Conservation (phyloP, 495 filamentous ascomycete species). For the Rusavskia elegans region DNA sequence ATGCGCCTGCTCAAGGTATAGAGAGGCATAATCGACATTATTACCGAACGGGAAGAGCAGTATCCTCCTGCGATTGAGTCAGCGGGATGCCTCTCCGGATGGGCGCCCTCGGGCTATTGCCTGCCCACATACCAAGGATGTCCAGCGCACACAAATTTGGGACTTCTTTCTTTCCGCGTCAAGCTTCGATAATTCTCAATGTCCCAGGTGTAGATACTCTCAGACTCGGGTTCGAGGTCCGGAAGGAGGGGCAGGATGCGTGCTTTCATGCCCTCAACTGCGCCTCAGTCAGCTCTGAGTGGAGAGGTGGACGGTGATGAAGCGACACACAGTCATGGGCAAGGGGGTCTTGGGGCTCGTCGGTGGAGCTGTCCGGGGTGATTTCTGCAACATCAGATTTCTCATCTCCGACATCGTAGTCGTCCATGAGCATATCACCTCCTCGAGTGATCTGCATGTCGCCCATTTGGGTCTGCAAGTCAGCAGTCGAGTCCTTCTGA, state of each 20-base stretch:
- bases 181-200: constrained; percentile 66
- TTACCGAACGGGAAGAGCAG: constrained; percentile 94
- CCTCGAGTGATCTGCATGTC: constrained; percentile 56
- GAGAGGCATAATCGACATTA: constrained; percentile 75
- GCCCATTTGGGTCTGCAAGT: constrained; percentile 18
- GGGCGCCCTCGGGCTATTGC: neutral
- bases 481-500: constrained; percentile 11
- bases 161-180: constrained; percentile 67
- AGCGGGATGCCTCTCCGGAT: neutral
- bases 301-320: neutral
- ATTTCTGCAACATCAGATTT: constrained; percentile 77
- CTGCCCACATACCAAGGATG: constrained; percentile 58
- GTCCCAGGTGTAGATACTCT: constrained; percentile 66
- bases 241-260: constrained; percentile 54
- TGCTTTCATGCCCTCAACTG: constrained; percentile 75
- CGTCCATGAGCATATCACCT: constrained; percentile 53
- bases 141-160: constrained; percentile 70
- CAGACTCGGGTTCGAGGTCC: constrained; percentile 55
- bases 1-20: constrained; percentile 93
- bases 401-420: constrained; percentile 50
- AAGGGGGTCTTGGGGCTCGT: constrained; percentile 34
- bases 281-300: constrained; percentile 7
- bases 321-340: constrained; percentile 57
- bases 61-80: constrained; percentile 26
- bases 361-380: constrained; percentile 44